Percentiles rank a stretch among this genome's conserved stretches.
Conservation (phyloP, 2,329 filamentous ascomycete species). For the Colletotrichum euphorbiae region DNA sequence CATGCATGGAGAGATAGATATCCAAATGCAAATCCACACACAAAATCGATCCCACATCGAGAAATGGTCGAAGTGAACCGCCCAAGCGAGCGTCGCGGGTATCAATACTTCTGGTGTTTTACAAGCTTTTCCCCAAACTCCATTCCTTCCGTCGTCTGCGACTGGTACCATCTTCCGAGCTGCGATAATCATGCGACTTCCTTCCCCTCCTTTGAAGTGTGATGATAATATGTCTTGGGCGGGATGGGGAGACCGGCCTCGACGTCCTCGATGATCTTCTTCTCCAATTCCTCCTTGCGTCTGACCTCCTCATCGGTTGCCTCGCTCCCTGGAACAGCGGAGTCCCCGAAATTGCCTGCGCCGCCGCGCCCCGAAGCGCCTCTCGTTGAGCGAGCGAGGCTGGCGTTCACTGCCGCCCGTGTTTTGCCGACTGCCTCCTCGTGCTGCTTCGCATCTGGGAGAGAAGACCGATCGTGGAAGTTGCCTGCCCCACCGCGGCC, state of each 20-base stretch:
- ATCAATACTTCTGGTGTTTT: constrained; percentile 24
- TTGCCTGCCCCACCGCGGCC: constrained; percentile 75
- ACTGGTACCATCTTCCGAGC: background rate
- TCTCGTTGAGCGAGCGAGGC: constrained; percentile 41
- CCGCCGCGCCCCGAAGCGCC: constrained; percentile 63
- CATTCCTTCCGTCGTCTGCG: background rate
- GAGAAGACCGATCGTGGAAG: constrained; percentile 56
- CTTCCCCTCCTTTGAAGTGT: constrained; percentile 44
- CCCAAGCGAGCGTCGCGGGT: constrained; percentile 39
- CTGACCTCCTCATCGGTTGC: constrained; percentile 46
- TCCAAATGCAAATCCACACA: constrained; percentile 12
- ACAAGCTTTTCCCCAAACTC: constrained; percentile 4
- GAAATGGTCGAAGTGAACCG: constrained; percentile 3
- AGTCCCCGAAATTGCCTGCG: constrained; percentile 64
- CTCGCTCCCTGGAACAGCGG: constrained; percentile 43
- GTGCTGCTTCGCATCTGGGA: constrained; percentile 49
- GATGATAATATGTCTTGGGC: constrained; percentile 54
- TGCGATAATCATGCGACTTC: constrained; percentile 18
- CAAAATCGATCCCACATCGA: background rate
- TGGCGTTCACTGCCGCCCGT: constrained; percentile 50
- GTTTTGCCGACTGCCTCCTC: constrained; percentile 50
- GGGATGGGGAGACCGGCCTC: constrained; percentile 61
- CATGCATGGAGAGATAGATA: constrained; percentile 10
- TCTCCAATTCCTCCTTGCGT: constrained; percentile 55
- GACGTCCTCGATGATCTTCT: constrained; percentile 57